Conservation (phyloP, 805 yeast species). For the Lachancea kluyveri region DNA sequence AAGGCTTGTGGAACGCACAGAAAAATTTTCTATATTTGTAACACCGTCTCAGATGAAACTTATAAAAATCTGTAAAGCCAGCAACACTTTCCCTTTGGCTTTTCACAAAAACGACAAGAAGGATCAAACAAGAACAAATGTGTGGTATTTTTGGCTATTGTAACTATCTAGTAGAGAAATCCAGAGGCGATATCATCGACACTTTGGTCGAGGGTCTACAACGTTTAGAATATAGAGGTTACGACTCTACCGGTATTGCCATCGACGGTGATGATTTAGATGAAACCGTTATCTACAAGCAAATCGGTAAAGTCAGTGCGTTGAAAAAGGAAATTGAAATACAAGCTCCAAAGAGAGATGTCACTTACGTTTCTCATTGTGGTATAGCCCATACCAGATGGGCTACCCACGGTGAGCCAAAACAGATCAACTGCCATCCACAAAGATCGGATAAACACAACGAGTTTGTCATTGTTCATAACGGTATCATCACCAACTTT, state of each 20-base stretch:
- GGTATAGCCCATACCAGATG: slow-evolving; percentile 99
- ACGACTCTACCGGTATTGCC: slow-evolving; percentile 96
- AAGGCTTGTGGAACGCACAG: too few relatives aligned
- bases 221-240: slow-evolving; percentile 95
- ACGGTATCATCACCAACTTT: slow-evolving; percentile 96
- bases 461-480: slow-evolving; percentile 91
- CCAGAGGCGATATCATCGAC: slow-evolving; percentile 88
- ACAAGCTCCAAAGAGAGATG: slow-evolving; percentile 48
- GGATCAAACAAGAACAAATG: too few relatives aligned
- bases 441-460: slow-evolving; percentile 79
- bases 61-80: too few relatives aligned
- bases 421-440: slow-evolving; percentile 85
- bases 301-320: slow-evolving; percentile 86
- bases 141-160: slow-evolving; percentile 98
- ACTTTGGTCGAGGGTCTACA: slow-evolving; percentile 81
- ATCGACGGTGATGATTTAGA: slow-evolving; percentile 80
- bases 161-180: slow-evolving; percentile 85
- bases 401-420: slow-evolving; percentile 99
- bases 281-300: slow-evolving; percentile 68
- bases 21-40: too few relatives aligned
- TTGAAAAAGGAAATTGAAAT: slow-evolving; percentile 59
- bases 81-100: too few relatives aligned
- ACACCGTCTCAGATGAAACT: too few relatives aligned
- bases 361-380: slow-evolving; percentile 73
- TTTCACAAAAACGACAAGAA: too few relatives aligned